Percentiles rank a stretch among this genome's conserved stretches.
Conservation (phyloP, 345 rosid species). For the Punica granatum region DNA sequence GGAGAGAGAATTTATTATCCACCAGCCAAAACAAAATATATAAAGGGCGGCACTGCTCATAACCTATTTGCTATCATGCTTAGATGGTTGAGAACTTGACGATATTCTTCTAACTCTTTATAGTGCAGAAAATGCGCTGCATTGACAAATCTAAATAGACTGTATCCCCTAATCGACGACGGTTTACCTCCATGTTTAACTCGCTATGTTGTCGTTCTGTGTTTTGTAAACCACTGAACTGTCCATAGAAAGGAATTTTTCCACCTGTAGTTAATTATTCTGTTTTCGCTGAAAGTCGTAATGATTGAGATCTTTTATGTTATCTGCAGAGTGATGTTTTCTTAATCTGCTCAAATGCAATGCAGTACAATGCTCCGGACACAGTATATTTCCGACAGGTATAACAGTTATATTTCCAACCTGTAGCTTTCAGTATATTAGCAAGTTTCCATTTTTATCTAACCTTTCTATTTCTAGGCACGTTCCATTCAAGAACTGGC, state of each 20-base stretch:
- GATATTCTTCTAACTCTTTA: not conserved
- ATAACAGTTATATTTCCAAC: conserved; percentile 9
- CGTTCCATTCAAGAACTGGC: conserved; percentile 83
- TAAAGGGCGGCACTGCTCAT: not conserved
- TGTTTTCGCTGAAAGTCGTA: not conserved
- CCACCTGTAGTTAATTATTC: not conserved
- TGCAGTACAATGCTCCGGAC: conserved; percentile 84
- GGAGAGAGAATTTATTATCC: no score
- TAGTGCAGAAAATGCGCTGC: not conserved
- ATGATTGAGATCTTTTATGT: conserved; percentile 6
- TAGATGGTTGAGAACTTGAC: not conserved
- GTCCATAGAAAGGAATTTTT: not conserved
- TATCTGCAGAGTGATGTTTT: conserved; percentile 61
- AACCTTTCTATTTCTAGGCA: conserved; percentile 39
- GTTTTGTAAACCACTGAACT: not conserved
- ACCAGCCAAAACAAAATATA: not conserved
- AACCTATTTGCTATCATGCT: not conserved
- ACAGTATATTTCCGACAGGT: conserved; percentile 86
- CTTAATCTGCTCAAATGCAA: conserved; percentile 75
- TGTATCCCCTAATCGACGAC: not conserved
- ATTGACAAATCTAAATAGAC: not conserved
- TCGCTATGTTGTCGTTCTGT: not conserved
- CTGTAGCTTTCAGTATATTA: conserved; percentile 3
- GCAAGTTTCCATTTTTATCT: not conserved
- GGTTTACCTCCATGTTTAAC: not conserved